phyloP scores from a whole-genome alignment of 2,329 filamentous ascomycete species.

The Cladophialophora chaetospira region DNA sequence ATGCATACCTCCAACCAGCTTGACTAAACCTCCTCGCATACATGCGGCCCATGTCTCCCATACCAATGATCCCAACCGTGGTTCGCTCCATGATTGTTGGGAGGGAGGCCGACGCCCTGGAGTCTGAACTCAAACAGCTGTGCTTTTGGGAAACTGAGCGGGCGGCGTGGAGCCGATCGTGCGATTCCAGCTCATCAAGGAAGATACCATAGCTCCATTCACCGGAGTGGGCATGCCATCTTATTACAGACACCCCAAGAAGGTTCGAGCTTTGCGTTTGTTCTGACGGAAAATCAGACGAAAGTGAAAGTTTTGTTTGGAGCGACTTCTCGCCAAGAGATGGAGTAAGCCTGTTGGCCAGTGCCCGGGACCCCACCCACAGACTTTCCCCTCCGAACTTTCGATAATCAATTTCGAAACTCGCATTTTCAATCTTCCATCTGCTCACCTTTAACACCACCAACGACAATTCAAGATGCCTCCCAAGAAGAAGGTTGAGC shows the following conservation, averaged over 20 bases:
- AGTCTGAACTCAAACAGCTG: neutral
- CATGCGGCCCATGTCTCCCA: constrained; percentile 99
- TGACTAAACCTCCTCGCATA: constrained; percentile 85
- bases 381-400: neutral
- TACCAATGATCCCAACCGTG: constrained; percentile 90
- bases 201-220: neutral
- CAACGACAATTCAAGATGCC: constrained; percentile 67
- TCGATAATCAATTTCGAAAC: neutral
- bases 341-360: neutral
- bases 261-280: neutral
- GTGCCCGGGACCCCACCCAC: no score
- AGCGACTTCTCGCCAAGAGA: neutral
- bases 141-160: neutral
- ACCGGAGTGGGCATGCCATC: neutral
- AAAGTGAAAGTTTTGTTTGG: neutral
- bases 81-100: constrained; percentile 64
- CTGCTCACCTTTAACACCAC: neutral
- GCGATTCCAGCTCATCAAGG: neutral
- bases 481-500: constrained; percentile 85
- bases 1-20: constrained; percentile 88
- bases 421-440: neutral
- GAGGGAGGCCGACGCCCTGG: neutral
- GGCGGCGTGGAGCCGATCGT: neutral
- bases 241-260: neutral
- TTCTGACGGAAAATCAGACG: neutral